Evolutionary conservation across 164 flowering plant species (phyloP).

Genomic region (Annona cherimola): DNA sequence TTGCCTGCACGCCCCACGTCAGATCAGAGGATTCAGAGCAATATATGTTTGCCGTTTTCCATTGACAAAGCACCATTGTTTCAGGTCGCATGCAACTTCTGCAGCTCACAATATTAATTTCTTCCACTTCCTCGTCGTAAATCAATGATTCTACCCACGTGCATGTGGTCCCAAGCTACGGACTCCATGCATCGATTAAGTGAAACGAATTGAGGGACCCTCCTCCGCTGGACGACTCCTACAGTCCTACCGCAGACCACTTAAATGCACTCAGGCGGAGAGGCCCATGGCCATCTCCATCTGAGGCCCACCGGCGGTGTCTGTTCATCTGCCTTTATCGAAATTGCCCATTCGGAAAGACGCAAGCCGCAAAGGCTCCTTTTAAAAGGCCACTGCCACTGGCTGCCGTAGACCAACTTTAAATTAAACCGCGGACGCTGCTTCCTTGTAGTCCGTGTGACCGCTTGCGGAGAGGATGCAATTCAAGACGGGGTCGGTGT

Average conservation of each 20-base stretch:
- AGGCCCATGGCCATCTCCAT: not conserved
- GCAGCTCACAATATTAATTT: no score
- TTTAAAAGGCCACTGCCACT: not conserved
- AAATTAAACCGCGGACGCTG: no score
- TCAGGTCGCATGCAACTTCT: no score
- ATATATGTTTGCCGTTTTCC: no score
- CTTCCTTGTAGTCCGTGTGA: no score
- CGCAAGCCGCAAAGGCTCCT: slow-evolving; percentile 5
- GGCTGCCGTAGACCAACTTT: no score
- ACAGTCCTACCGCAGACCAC: not conserved
- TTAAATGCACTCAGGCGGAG: not conserved
- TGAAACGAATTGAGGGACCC: not conserved
- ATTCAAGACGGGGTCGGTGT: no score
- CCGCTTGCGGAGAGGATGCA: no score
- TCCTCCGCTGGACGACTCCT: not conserved
- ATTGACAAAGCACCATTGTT: no score
- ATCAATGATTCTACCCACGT: not conserved
- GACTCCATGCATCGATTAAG: not conserved
- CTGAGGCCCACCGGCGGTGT: not conserved
- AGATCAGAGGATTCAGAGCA: no score
- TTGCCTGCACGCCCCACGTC: no score
- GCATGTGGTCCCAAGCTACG: not conserved
- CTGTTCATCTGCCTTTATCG: not conserved
- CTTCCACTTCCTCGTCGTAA: no score
- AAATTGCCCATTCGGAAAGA: not conserved